Percentiles rank a stretch among this genome's conserved stretches.
Conservation (phyloP, 108 stramenopile genomes). For the Skeletonema grethae region DNA sequence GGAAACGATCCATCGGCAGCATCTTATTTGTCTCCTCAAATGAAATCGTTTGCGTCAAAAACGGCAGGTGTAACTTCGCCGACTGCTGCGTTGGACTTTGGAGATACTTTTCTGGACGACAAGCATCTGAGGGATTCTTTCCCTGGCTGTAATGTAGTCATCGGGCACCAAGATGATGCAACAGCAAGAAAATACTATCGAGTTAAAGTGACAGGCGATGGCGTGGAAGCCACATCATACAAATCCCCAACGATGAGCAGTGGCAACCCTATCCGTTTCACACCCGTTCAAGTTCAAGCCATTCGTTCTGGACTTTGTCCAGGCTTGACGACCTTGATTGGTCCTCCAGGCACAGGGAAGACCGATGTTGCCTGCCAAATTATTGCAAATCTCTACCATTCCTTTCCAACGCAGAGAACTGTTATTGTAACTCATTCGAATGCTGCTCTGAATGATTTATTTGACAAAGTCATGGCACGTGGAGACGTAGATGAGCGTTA, state of each 20-base stretch:
- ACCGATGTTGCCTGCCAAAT: slow-evolving; percentile 97
- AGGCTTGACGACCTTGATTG: slow-evolving; percentile 93
- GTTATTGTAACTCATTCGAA: slow-evolving; percentile 98
- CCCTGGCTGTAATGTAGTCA: slow-evolving; percentile 42
- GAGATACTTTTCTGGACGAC: slow-evolving; percentile 87
- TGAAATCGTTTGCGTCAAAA: slow-evolving; percentile 66
- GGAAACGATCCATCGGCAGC: slow-evolving; percentile 85
- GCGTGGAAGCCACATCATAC: slow-evolving; percentile 60
- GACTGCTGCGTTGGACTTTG: slow-evolving; percentile 77
- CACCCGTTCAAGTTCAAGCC: slow-evolving; percentile 93
- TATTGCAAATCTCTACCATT: slow-evolving; percentile 93
- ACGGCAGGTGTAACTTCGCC: slow-evolving; percentile 82
- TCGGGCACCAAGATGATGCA: slow-evolving; percentile 28
- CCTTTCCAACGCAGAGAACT: slow-evolving; percentile 91
- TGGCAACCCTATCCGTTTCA: slow-evolving; percentile 93
- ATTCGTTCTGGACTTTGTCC: slow-evolving; percentile 93
- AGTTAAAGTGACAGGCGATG: slow-evolving; percentile 33
- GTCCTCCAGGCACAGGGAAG: slow-evolving; percentile 89
- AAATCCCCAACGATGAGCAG: slow-evolving; percentile 31
- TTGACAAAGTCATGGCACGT: slow-evolving; percentile 94
- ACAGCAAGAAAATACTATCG: slow-evolving; percentile 55
- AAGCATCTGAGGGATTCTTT: slow-evolving; percentile 79
- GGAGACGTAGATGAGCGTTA: slow-evolving; percentile 89
- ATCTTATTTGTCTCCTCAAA: slow-evolving; percentile 61
- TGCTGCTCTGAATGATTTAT: slow-evolving; percentile 98